Evolutionary conservation across 2,329 filamentous ascomycete species (phyloP), one percentile per base, ranked within the genome.

Genomic region (Fusarium verrucosum): DNA sequence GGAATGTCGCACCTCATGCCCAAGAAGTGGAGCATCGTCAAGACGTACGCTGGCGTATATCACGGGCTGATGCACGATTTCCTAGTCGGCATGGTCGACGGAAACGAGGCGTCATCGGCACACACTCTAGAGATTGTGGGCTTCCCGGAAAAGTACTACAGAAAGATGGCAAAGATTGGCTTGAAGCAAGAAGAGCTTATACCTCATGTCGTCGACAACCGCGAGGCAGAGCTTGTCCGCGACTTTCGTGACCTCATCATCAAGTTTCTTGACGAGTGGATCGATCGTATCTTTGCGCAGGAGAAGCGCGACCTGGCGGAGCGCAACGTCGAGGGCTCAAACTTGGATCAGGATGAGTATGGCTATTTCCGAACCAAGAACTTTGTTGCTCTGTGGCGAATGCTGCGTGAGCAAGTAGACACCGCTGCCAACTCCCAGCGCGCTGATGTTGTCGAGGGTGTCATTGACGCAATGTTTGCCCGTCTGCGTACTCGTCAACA

Each of bases 221-320:
- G 94, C 60, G 94, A 96, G 77, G 85, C 88, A 35, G 95, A 99
- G 75, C 85, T 99, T 16, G 92, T 99, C 50, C 89, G 92, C 49
- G 94, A 97, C 75, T 99, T 97, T 84, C 88, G 94, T 59, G 90
- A 92, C 74, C 89, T 98, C 74, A 98, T 99, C 76, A 95, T 97
- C 78, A 92, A 91, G 74, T 94, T 93, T 61, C 89, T 99, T 58
- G 94, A 97, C 75, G 92, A 98, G 80, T 99, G 95, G 94, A 96
- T 98, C 83, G 92, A 96, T 65, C 89, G 93, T 56, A 97, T 99
- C 76, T 92, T 92, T 71, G 84, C 83, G 10, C 89, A 92, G 40
- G 96, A 99, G 78, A 86, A 85, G 72, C 90, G 89, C 70, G 90
- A 92, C 69, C 96, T 99, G 77, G 82, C 87, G 43, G 88, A 92